Evolutionary conservation across 2,329 filamentous ascomycete genomes (phyloP), one percentile per base, ranked within the genome.

Genomic region (Akanthomyces uredinophilus): DNA sequence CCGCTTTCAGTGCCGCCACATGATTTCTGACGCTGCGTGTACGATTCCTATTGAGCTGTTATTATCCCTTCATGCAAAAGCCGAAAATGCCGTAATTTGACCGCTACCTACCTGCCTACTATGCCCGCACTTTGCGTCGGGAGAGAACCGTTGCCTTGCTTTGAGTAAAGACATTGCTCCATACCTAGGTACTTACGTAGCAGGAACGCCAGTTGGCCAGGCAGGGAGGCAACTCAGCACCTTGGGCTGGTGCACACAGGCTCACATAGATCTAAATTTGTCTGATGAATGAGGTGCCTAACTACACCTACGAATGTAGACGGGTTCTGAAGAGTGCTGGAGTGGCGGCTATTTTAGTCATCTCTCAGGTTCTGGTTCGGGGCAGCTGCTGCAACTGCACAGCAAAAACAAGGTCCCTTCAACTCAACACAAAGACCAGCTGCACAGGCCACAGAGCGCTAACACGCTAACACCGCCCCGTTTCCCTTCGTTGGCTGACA

Each of bases 391-490:
- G 47, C 24, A 49, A n/a, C n/a, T 27, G n/a, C 7, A 14, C 18
- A 44, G 56, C 46, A 24, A 20, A 52, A 32, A 39, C 14, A 52
- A 22, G 32, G 47, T 60, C 35, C 57, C 57, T 20, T n/a, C 6
- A 14, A 22, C n/a, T 35, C 6, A 35, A 35, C 14, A 39, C 39
- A 44, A 44, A 24, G 37, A 24, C 59, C 50, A 29, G 47, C 67
- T 64, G 16, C 63, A 66, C 57, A 64, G 66, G 37, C 61, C 61
- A 44, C 61, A 64, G 37, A 49, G 60, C 41, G 61, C 62, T 18
- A 62, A 65, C 63, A 62, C 41, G 61, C 62, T 18, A 62, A 65
- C 63, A 62, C 60, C 51, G 65, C 63, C 41, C 63, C 51, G 22
- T 61, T 61, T 53, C 44, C 37, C 24, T 58, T 46, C 63, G 32